Percentiles rank a stretch among this genome's conserved stretches.
These are phyloP conservation scores for Funneliformis caledonium DNA, from an alignment of 371 early-diverging fungal genomes.

Conservation along the genomic window DNA sequence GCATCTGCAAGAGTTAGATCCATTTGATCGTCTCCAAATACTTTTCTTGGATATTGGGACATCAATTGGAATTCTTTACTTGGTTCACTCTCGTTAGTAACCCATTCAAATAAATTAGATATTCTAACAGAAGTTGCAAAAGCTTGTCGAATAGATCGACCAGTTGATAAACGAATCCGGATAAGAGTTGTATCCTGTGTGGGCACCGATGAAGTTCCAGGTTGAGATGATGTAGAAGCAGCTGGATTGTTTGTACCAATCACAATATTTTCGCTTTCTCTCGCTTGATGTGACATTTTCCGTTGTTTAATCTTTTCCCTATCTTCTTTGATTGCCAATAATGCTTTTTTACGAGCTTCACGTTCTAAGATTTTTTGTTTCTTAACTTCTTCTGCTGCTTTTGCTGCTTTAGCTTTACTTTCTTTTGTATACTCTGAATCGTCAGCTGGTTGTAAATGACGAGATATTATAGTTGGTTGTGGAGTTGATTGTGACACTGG, in stretches of 20 bases:
- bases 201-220: not conserved
- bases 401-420: slow-evolving; percentile 3
- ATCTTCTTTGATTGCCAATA: slow-evolving; percentile 16
- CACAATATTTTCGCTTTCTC: not conserved
- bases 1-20: not conserved
- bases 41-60: not conserved
- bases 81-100: not conserved
- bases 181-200: not conserved
- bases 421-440: not conserved
- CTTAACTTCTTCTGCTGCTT: not conserved
- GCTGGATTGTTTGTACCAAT: not conserved
- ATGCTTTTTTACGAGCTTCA: slow-evolving; percentile 7
- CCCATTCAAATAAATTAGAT: slow-evolving; percentile 1
- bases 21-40: not conserved
- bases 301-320: not conserved
- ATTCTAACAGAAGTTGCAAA: not conserved
- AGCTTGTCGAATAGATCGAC: not conserved
- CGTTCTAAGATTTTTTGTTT: not conserved
- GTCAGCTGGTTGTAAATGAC: not conserved
- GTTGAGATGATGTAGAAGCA: not conserved
- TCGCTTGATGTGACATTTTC: not conserved
- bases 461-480: not conserved
- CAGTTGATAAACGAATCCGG: slow-evolving; percentile 12
- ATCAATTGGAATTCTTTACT: not conserved
- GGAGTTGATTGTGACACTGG: not conserved